Conservation (phyloP, 2,329 filamentous ascomycete species). For the Fusarium tjaetaba region DNA sequence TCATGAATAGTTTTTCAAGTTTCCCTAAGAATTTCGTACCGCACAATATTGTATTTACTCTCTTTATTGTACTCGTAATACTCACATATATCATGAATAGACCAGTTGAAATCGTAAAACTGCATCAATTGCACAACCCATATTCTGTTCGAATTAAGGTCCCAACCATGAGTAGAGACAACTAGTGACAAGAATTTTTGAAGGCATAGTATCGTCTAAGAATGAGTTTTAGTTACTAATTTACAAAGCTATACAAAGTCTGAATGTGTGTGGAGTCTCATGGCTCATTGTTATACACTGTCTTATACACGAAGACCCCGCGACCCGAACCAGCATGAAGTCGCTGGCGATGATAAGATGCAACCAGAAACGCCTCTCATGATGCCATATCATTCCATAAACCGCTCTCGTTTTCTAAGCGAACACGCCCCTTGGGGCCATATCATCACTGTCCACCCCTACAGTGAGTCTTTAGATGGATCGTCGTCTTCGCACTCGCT, state of each 20-base stretch:
- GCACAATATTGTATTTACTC: too few relatives aligned
- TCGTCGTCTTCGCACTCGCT: conserved; percentile 41
- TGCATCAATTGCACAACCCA: too few relatives aligned
- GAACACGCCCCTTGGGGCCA: not conserved
- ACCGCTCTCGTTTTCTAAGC: not conserved
- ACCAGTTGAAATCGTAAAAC: fast-evolving
- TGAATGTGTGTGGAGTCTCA: conserved; percentile 40
- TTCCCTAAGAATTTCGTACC: too few relatives aligned
- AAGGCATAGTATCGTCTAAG: not conserved
- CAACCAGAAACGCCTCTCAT: conserved; percentile 32
- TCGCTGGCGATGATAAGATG: conserved; percentile 20
- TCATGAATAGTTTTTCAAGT: not conserved
- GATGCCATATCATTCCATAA: not conserved
- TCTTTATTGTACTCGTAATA: not conserved
- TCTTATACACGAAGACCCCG: conserved; percentile 1
- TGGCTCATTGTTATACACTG: conserved; percentile 41
- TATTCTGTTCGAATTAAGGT: not conserved
- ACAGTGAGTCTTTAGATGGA: conserved; percentile 18
- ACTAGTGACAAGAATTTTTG: not conserved
- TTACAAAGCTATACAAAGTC: conserved; percentile 31
- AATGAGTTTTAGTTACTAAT: conserved; percentile 17
- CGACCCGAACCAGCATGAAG: conserved; percentile 13
- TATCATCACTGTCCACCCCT: not conserved
- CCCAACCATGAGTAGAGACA: not conserved
- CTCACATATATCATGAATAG: not conserved